Conservation (phyloP, 2,329 filamentous ascomycete genomes). For the Fusarium decemcellulare region DNA sequence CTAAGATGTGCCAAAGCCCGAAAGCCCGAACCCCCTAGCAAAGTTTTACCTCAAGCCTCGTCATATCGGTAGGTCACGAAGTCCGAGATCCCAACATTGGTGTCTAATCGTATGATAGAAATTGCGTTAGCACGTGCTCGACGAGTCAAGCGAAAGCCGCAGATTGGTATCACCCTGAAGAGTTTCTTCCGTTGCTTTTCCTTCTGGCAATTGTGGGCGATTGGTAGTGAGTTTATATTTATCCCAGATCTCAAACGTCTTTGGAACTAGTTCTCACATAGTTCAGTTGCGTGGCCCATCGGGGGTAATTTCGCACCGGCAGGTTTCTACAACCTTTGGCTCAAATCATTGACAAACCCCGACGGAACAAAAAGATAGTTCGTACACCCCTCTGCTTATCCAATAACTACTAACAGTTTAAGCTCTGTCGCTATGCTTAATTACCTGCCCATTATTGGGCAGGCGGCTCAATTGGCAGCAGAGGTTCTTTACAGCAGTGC, state of each 20-base stretch:
- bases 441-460: constrained; percentile 21
- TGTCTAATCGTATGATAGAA: background rate
- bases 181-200: background rate
- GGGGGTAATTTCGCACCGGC: background rate
- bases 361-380: constrained; percentile 3
- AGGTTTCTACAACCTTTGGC: background rate
- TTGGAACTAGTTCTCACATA: background rate
- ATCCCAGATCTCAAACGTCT: background rate
- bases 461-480: constrained; percentile 14
- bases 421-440: constrained; percentile 22
- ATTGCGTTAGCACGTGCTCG: constrained; percentile 3
- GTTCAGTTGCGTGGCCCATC: background rate
- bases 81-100: background rate
- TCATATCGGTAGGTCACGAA: background rate
- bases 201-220: background rate
- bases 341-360: background rate
- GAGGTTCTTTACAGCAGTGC: constrained; percentile 18
- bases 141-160: constrained; percentile 2
- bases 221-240: background rate
- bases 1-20: background rate
- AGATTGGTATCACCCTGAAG: background rate
- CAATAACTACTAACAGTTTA: background rate
- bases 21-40: background rate
- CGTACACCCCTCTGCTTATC: background rate
- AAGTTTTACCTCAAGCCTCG: constrained; percentile 1